Percentiles rank a stretch among this genome's conserved stretches.
Evolutionary conservation across 441 rosid species (phyloP).

Genomic region (Populus trichocarpa): DNA sequence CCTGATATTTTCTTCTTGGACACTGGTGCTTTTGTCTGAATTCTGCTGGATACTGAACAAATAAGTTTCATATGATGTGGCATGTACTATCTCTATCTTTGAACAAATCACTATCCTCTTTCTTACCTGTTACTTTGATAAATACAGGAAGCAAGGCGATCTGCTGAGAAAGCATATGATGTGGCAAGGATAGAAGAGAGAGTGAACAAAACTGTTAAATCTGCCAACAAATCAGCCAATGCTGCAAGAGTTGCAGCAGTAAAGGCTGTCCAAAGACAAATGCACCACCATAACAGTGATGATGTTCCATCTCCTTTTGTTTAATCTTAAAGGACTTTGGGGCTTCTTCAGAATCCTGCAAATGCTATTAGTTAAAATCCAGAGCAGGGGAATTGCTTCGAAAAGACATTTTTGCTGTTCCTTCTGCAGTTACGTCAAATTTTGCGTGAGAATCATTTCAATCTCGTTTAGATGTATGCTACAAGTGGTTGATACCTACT

Average conservation of each 20-base stretch:
- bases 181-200: constrained; percentile 48
- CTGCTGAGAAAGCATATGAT: constrained; percentile 47
- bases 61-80: neutral
- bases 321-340: constrained; percentile 8
- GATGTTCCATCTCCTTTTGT: constrained; percentile 18
- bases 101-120: neutral
- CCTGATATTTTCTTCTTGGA: neutral
- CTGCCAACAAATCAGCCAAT: constrained; percentile 70
- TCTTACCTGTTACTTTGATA: neutral
- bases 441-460: constrained; percentile 2
- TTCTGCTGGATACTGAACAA: neutral
- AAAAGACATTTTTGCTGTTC: constrained; percentile 11
- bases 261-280: constrained; percentile 59
- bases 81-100: neutral
- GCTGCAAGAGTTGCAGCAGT: constrained; percentile 81
- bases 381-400: neutral
- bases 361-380: neutral
- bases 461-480: neutral
- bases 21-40: neutral
- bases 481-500: constrained; percentile 22
- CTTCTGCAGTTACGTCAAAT: neutral
- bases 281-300: constrained; percentile 27
- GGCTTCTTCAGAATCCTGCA: constrained; percentile 7
- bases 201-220: constrained; percentile 49
- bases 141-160: constrained; percentile 59